Percentiles rank a stretch among this genome's conserved stretches.
Conservation (phyloP, 805 yeast species). For the Candida sphagnicola region DNA sequence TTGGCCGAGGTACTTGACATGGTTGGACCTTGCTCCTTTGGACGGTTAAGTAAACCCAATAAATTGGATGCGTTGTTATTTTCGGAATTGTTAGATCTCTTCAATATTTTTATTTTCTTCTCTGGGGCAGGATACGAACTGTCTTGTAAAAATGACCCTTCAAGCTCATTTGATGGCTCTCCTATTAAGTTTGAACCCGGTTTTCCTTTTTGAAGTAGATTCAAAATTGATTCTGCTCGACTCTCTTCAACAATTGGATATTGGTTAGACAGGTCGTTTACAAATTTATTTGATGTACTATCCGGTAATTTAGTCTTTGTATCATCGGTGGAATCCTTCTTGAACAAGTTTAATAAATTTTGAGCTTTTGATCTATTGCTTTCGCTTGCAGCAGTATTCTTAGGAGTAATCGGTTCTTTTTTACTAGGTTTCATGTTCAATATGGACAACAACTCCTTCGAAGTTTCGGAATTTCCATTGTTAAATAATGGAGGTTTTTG, state of each 20-base stretch:
- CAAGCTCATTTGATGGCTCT: slow-evolving; percentile 24
- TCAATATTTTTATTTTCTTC: slow-evolving; percentile 26
- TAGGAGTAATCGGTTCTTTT: slow-evolving; percentile 4
- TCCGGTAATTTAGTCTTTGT: background rate
- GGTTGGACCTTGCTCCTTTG: background rate
- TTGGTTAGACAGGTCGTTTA: background rate
- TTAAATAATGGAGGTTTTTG: slow-evolving; percentile 33
- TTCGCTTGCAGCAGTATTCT: slow-evolving; percentile 13
- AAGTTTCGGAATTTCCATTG: slow-evolving; percentile 29
- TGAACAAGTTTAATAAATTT: slow-evolving; percentile 25
- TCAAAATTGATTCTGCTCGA: slow-evolving; percentile 1
- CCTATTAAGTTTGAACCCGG: slow-evolving; percentile 4
- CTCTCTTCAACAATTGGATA: slow-evolving; percentile 1
- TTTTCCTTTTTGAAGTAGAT: slow-evolving; percentile 2
- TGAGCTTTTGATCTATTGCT: slow-evolving; percentile 29
- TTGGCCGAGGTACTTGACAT: background rate
- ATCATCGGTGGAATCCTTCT: slow-evolving; percentile 10
- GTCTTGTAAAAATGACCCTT: slow-evolving; percentile 12
- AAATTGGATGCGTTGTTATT: slow-evolving; percentile 5
- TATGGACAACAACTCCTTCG: slow-evolving; percentile 41
- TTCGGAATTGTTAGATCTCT: slow-evolving; percentile 14
- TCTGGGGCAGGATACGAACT: slow-evolving; percentile 12
- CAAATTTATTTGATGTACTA: slow-evolving; percentile 1
- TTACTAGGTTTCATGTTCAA: slow-evolving; percentile 24
- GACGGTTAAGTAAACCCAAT: slow-evolving; percentile 5